Evolutionary conservation across 768 basidiomycete species (phyloP), one percentile per base, ranked within the genome.

Genomic region (Amanita muscaria): DNA sequence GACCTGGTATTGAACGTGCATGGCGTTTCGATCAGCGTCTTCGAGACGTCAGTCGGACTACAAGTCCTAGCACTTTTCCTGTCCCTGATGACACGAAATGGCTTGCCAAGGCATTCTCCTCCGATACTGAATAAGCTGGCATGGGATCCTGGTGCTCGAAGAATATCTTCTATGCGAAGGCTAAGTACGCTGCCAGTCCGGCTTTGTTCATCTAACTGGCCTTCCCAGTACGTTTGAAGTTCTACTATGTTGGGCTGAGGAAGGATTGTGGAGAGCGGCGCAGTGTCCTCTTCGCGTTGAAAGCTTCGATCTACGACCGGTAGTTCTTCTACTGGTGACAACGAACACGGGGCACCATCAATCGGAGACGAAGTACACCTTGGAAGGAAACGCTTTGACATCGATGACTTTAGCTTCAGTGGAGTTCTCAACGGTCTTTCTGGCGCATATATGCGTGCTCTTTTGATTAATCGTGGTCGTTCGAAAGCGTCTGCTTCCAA

Each of bases 31-130:
- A n/a, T n/a, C n/a, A n/a, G n/a, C n/a, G n/a, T n/a, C n/a, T n/a
- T n/a, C n/a, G n/a, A n/a, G n/a, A n/a, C n/a, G n/a, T n/a, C n/a
- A n/a, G n/a, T n/a, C n/a, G n/a, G n/a, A n/a, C n/a, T n/a, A n/a
- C n/a, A n/a, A n/a, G n/a, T n/a, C n/a, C n/a, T n/a, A n/a, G n/a
- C n/a, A n/a, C 18, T 21, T 18, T 24, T 42, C 21, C 16, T n/a
- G 9, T 23, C 32, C n/a, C 15, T 34, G 14, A 21, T 33, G 25
- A 36, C 33, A 18, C 49, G 51, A 49, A 64, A 63, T n/a, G 38
- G 51, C 36, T 51, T 60, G 22, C 58, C 59, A 14, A 53, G 51
- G 48, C 59, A 64, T 10, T 40, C 53, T n/a, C 53, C 51, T 45
- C 54, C 51, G 14, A 55, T 49, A 36, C 51, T 49, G 48, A 61